Evolutionary conservation across 2,329 filamentous ascomycete genomes (phyloP), one percentile per base, ranked within the genome.

Genomic region (Aspergillus pseudonomiae): DNA sequence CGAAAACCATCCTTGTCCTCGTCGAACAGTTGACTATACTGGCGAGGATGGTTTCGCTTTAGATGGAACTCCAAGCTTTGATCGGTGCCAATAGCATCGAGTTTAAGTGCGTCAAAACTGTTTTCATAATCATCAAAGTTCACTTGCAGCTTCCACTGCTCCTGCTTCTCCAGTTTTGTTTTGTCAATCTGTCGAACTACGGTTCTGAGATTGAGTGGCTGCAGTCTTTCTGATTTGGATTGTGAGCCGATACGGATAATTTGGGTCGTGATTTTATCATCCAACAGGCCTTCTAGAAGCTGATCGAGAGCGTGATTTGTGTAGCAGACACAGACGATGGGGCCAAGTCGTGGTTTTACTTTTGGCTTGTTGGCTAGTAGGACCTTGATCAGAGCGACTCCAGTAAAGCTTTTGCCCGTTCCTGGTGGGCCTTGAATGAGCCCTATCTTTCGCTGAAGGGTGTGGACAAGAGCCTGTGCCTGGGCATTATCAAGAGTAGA

Each of bases 181-280:
- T 75, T 80, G 63, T 84, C 80, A 0, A 73, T 63, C n/a, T 73
- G 79, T 30, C 61, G 57, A 9, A 61, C 58, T 26, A 75, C 61
- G 0, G 67, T 63, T 0, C 81, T 76, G 6, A 91, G 79, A 60
- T 86, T 89, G n/a, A 84, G 71, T 0, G 71, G 70, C 10, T 83
- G 70, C 0, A 91, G 74, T 1, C 75, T 68, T 34, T 85, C 81
- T 0, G 86, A 88, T 63, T 87, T 86, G 1, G 83, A 87, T 19
- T 82, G 81, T 0, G 81, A 82, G 0, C 89, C 89, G 6, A 92
- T 85, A 0, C 89, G 86, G 30, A 91, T 82, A 30, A 91, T 80
- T 6, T 85, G 68, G 12, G 65, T 59, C 14, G 69, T 67, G 55
- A 75, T 70, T 10, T 70, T 52, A 26, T 69, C 67, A n/a, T 75